Conservation (phyloP, 1,284 basidiomycete species). For the Cryptococcus wingfieldii region DNA sequence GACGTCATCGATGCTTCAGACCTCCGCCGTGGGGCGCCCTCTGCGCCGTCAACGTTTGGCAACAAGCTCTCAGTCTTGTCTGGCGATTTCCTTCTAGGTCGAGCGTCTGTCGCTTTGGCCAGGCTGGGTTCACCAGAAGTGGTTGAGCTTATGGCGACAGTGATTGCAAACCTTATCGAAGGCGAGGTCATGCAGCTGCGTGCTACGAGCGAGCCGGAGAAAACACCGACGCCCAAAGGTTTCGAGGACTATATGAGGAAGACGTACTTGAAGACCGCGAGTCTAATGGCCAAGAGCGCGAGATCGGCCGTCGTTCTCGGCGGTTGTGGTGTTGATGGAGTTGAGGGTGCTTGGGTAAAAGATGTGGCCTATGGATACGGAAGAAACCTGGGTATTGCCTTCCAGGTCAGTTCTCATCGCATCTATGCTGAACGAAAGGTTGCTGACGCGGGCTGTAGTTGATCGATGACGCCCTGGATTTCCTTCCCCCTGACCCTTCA, state of each 20-base stretch:
- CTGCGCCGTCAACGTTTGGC: conserved; percentile 83
- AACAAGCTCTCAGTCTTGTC: conserved; percentile 93
- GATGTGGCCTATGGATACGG: conserved; percentile 92
- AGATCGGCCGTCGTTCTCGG: conserved; percentile 85
- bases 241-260: conserved; percentile 89
- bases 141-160: conserved; percentile 85
- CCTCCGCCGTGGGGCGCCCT: conserved; percentile 73
- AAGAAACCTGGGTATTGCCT: conserved; percentile 84
- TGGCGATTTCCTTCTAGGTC: conserved; percentile 91
- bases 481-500: conserved; percentile 61
- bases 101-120: conserved; percentile 81
- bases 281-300: conserved; percentile 89
- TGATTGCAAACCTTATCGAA: conserved; percentile 93
- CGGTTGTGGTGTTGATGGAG: conserved; percentile 56
- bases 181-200: conserved; percentile 91
- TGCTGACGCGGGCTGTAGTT: conserved; percentile 56
- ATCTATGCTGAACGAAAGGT: not conserved
- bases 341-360: conserved; percentile 69
- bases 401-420: conserved; percentile 65
- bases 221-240: conserved; percentile 41
- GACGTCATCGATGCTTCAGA: conserved; percentile 86
- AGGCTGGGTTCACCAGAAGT: conserved; percentile 83
- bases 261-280: conserved; percentile 95
- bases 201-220: conserved; percentile 39
- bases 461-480: conserved; percentile 88